A percentile compares a stretch with the other conserved stretches of the same genome.
phyloP scores from a whole-genome alignment of 805 yeast genomes.

The Yamadazyma akitaensis region DNA sequence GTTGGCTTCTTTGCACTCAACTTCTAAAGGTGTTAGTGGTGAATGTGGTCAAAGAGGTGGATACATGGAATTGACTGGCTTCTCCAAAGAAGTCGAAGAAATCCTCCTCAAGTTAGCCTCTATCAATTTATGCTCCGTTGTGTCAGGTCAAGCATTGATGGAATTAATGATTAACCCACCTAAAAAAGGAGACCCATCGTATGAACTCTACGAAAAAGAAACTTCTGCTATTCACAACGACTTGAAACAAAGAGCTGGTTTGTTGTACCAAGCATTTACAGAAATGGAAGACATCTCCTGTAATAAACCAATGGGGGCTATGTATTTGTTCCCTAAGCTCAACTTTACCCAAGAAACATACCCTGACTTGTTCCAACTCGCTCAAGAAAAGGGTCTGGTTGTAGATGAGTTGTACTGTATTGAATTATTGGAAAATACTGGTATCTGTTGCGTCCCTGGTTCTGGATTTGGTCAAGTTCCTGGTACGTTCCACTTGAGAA shows the following conservation, averaged over 20 bases:
- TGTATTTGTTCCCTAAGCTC: constrained; percentile 90
- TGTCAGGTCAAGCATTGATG: constrained; percentile 89
- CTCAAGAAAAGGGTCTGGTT: constrained; percentile 50
- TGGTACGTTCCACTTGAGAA: constrained; percentile 89
- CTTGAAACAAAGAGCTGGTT: constrained; percentile 59
- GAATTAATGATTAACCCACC: constrained; percentile 97
- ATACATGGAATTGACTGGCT: constrained; percentile 90
- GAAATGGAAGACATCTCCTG: constrained; percentile 80
- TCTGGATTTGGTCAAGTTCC: constrained; percentile 92
- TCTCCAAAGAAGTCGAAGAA: constrained; percentile 63
- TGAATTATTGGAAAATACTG: constrained; percentile 78
- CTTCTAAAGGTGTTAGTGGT: constrained; percentile 95
- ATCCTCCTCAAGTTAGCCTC: constrained; percentile 83
- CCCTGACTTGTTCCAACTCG: constrained; percentile 58
- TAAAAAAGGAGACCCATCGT: constrained; percentile 68
- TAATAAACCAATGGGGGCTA: constrained; percentile 93
- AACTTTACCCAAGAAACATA: constrained; percentile 46
- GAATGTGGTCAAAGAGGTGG: constrained; percentile 99
- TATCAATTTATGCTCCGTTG: constrained; percentile 90
- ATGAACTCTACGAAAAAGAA: constrained; percentile 62
- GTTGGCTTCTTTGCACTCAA: constrained; percentile 92
- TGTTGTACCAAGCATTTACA: constrained; percentile 66
- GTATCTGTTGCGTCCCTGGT: constrained; percentile 97
- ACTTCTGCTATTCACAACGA: constrained; percentile 57
- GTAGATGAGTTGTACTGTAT: constrained; percentile 91